These are phyloP conservation scores for Luffa acutangula DNA, from an alignment of 306 rosid genomes.

Conservation along the genomic window DNA sequence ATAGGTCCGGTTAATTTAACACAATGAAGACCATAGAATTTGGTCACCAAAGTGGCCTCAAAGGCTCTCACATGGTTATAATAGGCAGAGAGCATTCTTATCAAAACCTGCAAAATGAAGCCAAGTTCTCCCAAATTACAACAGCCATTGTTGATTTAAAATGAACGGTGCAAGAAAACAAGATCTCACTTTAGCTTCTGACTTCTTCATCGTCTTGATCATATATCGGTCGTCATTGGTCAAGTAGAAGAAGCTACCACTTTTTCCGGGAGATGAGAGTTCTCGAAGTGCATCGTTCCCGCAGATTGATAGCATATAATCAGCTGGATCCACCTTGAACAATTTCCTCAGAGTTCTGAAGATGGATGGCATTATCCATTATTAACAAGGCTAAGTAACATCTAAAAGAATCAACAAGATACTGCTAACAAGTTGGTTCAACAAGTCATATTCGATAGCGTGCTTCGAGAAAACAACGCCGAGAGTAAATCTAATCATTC, in stretches of 20 bases:
- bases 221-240: constrained; percentile 90
- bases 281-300: constrained; percentile 89
- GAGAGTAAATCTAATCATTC: not conserved
- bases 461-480: not conserved
- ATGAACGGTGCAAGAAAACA: not conserved
- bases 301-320: constrained; percentile 85
- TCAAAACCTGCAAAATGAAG: constrained; percentile 42
- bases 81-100: constrained; percentile 80
- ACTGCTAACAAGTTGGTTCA: not conserved
- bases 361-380: not conserved
- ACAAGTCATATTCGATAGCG: not conserved
- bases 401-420: not conserved
- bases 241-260: constrained; percentile 94
- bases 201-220: constrained; percentile 86
- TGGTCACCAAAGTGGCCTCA: constrained; percentile 56
- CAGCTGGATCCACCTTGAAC: constrained; percentile 93
- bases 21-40: constrained; percentile 89
- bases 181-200: constrained; percentile 77
- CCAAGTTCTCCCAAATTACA: not conserved
- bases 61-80: constrained; percentile 67
- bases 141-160: not conserved
- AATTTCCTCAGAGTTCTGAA: constrained; percentile 78
- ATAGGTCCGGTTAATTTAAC: constrained; percentile 59
- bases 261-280: constrained; percentile 91
- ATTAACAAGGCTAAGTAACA: not conserved